Evolutionary conservation across 345 rosid genomes (phyloP).

Genomic region (Gossypium longicalyx): DNA sequence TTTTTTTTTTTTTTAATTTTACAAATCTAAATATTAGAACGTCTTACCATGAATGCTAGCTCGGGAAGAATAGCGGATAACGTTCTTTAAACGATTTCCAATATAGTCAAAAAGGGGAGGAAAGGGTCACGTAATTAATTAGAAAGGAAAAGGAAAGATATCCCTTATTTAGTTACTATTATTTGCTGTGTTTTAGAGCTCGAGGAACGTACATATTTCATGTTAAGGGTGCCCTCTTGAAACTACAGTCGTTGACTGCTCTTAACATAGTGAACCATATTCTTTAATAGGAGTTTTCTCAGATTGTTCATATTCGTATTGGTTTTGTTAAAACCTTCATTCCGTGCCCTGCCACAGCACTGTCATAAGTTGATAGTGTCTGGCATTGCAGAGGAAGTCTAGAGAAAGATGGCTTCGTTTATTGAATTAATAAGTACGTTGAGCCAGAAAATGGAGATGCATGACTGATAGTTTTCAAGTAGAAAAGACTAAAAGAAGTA

Average conservation of each 20-base stretch:
- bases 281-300: neutral
- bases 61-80: neutral
- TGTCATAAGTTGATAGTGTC: neutral
- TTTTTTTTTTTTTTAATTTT: neutral
- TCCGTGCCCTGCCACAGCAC: neutral
- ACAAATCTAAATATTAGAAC: neutral
- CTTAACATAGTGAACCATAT: neutral
- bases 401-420: neutral
- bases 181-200: constrained; percentile 11
- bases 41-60: neutral
- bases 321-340: neutral
- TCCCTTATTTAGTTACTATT: neutral
- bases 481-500: neutral
- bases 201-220: constrained; percentile 5
- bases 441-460: neutral
- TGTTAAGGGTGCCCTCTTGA: neutral
- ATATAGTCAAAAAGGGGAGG: neutral
- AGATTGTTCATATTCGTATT: neutral
- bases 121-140: neutral
- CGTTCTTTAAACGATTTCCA: neutral
- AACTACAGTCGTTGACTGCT: neutral
- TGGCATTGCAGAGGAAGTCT: constrained; percentile 14
- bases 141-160: neutral
- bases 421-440: neutral
- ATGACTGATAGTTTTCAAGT: neutral